Evolutionary conservation across 345 rosid species (phyloP).

Genomic region (Lumnitzera littorea): DNA sequence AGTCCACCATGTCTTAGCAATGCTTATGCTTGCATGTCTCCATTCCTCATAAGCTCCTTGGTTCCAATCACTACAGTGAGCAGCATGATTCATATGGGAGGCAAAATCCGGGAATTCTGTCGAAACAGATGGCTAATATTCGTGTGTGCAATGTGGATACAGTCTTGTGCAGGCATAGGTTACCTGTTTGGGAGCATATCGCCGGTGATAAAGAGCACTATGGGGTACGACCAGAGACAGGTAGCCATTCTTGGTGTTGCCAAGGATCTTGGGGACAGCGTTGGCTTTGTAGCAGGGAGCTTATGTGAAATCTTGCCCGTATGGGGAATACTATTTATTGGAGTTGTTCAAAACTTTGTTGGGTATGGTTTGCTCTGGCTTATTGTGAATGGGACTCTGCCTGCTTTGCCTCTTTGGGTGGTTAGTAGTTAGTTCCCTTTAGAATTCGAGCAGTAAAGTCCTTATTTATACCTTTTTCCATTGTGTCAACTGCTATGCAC

Average conservation of each 20-base stretch:
- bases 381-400: conserved; percentile 37
- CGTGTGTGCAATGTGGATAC: conserved; percentile 83
- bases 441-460: not conserved
- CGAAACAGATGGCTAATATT: conserved; percentile 75
- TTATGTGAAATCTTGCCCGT: conserved; percentile 53
- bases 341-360: conserved; percentile 47
- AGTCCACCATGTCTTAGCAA: too few species aligned
- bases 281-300: conserved; percentile 58
- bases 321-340: conserved; percentile 54
- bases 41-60: too few species aligned
- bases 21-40: too few species aligned
- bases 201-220: conserved; percentile 52
- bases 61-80: too few species aligned
- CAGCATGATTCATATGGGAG: too few species aligned
- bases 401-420: conserved; percentile 77
- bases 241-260: conserved; percentile 74
- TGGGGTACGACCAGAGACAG: conserved; percentile 73
- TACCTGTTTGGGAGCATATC: conserved; percentile 85
- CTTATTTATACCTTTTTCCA: not conserved
- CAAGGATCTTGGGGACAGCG: conserved; percentile 70
- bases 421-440: conserved; percentile 29
- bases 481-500: too few species aligned
- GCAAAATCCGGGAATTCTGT: conserved; percentile 25
- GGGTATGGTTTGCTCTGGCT: conserved; percentile 82
- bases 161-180: conserved; percentile 70